Conservation (phyloP, 2,329 filamentous ascomycete species). For the Hypoxylon sp. region DNA sequence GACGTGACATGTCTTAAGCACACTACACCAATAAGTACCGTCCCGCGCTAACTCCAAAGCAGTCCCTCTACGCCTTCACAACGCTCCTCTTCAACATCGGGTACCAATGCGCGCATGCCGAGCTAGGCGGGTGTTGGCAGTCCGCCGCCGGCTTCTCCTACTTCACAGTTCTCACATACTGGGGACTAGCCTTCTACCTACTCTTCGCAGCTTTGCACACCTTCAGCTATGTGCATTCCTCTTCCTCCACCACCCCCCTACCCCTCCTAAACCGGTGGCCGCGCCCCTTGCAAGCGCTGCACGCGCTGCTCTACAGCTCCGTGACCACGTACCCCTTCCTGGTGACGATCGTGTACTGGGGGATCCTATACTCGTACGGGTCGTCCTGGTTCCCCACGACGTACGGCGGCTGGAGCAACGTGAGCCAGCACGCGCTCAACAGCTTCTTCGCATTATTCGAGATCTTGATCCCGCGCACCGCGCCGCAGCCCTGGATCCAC, state of each 20-base stretch:
- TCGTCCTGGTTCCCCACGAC: constrained; percentile 66
- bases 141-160: constrained; percentile 78
- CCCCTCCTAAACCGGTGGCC: constrained; percentile 73
- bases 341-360: constrained; percentile 81
- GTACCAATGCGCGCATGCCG: constrained; percentile 71
- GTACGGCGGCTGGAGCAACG: constrained; percentile 75
- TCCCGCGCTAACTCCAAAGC: constrained; percentile 10
- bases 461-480: constrained; percentile 80
- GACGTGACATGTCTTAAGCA: neutral
- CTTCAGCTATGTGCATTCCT: constrained; percentile 71
- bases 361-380: constrained; percentile 76
- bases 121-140: constrained; percentile 59
- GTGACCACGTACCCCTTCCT: constrained; percentile 76
- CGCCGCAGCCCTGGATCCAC: constrained; percentile 72
- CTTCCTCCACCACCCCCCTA: constrained; percentile 47
- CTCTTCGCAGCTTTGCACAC: constrained; percentile 78
- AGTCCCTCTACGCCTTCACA: constrained; percentile 76
- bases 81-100: constrained; percentile 79
- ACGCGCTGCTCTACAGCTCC: constrained; percentile 75
- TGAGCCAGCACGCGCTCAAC: constrained; percentile 84
- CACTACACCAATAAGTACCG: neutral
- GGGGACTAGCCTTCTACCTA: constrained; percentile 87
- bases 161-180: constrained; percentile 87
- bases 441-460: constrained; percentile 80
- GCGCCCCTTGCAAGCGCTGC: constrained; percentile 74